Percentiles rank a stretch among this genome's conserved stretches.
These are phyloP conservation scores for Sequoiadendron giganteum DNA, from an alignment of 75 land plant species.

Conservation along the genomic window DNA sequence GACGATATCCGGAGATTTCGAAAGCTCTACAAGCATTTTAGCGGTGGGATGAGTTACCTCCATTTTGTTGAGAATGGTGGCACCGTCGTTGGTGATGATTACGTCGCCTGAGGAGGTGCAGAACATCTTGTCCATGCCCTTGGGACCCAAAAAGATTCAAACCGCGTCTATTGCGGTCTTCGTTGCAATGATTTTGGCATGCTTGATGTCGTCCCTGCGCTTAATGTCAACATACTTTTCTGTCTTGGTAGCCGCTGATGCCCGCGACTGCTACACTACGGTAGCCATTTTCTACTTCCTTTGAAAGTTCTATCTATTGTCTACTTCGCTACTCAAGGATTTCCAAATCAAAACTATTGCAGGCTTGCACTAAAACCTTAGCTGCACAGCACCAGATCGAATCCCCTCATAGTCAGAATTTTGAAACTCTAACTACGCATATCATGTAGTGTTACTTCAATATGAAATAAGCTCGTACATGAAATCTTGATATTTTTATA, in stretches of 20 bases:
- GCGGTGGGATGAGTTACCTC: conserved; percentile 92
- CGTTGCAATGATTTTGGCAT: conserved; percentile 76
- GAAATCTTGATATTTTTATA: too few relatives aligned
- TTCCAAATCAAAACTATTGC: too few relatives aligned
- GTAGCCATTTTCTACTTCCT: neutral
- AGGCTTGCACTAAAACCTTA: too few relatives aligned
- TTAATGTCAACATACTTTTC: conserved; percentile 89
- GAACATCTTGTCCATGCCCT: conserved; percentile 99
- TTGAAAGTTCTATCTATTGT: neutral
- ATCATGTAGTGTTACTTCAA: too few relatives aligned
- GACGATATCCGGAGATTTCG: conserved; percentile 75
- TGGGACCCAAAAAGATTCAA: conserved; percentile 84
- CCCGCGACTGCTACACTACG: neutral
- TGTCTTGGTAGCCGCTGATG: conserved; percentile 25
- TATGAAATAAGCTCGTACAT: too few relatives aligned
- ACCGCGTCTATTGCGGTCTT: conserved; percentile 89
- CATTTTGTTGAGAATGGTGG: conserved; percentile 94
- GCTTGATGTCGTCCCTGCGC: conserved; percentile 84
- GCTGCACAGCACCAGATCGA: too few relatives aligned
- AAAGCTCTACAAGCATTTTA: conserved; percentile 93
- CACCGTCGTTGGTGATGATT: conserved; percentile 96
- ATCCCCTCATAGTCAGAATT: too few relatives aligned
- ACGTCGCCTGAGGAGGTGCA: conserved; percentile 78
- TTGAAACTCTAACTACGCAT: too few relatives aligned
- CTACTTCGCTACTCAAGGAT: too few relatives aligned